These are phyloP conservation scores for Nicotiana sylvestris DNA, from an alignment of 257 asterid species.

Conservation along the genomic window DNA sequence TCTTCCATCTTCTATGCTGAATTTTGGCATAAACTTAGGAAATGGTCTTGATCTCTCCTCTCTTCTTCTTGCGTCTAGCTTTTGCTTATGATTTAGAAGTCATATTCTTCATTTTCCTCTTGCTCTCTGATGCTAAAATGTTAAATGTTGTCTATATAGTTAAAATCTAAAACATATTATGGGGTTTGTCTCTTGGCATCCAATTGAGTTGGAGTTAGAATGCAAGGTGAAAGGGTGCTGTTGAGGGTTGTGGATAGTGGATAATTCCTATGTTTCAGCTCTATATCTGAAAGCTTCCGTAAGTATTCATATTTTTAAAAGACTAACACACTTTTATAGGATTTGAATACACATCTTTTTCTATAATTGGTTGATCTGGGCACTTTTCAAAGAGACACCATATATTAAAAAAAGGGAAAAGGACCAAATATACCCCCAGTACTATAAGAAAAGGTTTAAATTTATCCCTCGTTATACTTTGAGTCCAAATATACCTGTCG, in stretches of 20 bases:
- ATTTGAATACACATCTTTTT: no score
- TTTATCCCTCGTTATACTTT: no score
- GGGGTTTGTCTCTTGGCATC: not conserved
- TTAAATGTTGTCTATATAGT: not conserved
- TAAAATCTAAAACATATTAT: no score
- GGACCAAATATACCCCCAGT: no score
- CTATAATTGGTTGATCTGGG: no score
- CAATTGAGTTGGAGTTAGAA: not conserved
- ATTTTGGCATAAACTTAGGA: not conserved
- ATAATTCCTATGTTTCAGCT: not conserved
- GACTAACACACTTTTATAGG: not conserved
- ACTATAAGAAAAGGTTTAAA: no score
- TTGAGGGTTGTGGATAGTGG: not conserved
- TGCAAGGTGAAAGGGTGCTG: not conserved
- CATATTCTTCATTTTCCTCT: no score
- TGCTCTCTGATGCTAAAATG: not conserved
- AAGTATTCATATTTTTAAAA: not conserved
- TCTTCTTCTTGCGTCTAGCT: not conserved
- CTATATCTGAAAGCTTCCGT: not conserved
- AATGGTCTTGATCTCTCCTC: not conserved
- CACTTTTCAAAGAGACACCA: not conserved
- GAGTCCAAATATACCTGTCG: no score
- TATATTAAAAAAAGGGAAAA: no score
- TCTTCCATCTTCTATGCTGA: slow-evolving; percentile 13
- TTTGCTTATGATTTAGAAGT: not conserved